Conservation (phyloP, 129 eudicot genomes). For the Chrysanthemum makinoi region DNA sequence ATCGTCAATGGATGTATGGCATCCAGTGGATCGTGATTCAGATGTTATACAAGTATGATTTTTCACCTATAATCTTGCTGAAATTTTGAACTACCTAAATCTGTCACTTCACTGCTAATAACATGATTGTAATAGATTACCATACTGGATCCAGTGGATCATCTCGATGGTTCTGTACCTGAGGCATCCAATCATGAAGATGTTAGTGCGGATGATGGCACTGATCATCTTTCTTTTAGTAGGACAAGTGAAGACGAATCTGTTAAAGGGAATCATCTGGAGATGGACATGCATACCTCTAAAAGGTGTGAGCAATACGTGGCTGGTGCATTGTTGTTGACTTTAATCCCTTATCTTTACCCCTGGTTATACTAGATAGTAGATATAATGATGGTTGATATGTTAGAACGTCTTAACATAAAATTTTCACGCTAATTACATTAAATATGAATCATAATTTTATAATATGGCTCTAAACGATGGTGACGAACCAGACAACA, state of each 20-base stretch:
- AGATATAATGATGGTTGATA: background rate
- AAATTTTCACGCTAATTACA: background rate
- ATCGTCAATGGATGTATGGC: slow-evolving; percentile 49
- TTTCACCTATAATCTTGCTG: background rate
- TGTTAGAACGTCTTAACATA: background rate
- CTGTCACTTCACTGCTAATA: slow-evolving; percentile 15
- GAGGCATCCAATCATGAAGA: slow-evolving; percentile 29
- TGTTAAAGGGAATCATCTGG: slow-evolving; percentile 33
- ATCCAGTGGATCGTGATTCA: slow-evolving; percentile 43
- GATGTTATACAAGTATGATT: slow-evolving; percentile 56
- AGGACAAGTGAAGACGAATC: slow-evolving; percentile 47
- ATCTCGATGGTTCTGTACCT: slow-evolving; percentile 18
- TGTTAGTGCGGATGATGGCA: slow-evolving; percentile 25
- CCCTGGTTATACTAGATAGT: background rate
- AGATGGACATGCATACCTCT: slow-evolving; percentile 23
- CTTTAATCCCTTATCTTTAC: slow-evolving; percentile 8
- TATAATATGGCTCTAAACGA: too few species aligned
- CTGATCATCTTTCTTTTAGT: slow-evolving; percentile 39
- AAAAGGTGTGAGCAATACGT: slow-evolving; percentile 33
- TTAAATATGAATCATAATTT: too few species aligned
- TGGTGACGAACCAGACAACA: too few species aligned
- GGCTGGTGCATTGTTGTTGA: background rate
- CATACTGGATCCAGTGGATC: slow-evolving; percentile 45
- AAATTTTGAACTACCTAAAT: slow-evolving; percentile 12
- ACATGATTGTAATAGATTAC: slow-evolving; percentile 36